phyloP scores from a whole-genome alignment of 371 early-diverging fungal genomes.

The Blakeslea trispora region DNA sequence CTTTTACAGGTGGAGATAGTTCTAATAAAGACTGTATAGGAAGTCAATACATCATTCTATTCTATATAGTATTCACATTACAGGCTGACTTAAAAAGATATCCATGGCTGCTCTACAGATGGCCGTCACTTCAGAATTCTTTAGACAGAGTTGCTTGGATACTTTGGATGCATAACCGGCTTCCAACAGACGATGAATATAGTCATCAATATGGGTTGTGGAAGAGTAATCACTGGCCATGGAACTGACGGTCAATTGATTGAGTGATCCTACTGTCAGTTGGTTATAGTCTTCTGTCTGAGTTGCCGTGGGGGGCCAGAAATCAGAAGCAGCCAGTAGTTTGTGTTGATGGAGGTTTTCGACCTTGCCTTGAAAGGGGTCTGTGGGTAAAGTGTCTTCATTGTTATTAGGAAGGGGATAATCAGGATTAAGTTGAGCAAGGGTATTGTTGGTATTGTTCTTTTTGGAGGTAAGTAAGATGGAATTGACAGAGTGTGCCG shows the following conservation, averaged over 20 bases:
- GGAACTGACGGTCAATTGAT: constrained; percentile 47
- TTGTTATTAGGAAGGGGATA: constrained; percentile 29
- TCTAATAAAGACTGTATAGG: constrained; percentile 84
- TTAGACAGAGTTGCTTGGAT: constrained; percentile 73
- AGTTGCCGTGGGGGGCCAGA: constrained; percentile 33
- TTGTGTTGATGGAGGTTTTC: constrained; percentile 46
- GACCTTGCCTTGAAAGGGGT: constrained; percentile 41
- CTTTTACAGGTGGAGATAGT: constrained; percentile 94
- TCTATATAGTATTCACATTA: constrained; percentile 25
- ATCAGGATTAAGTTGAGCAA: constrained; percentile 46
- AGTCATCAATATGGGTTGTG: constrained; percentile 71
- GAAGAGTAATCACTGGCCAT: constrained; percentile 34
- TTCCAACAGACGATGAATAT: constrained; percentile 78
- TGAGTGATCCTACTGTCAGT: constrained; percentile 45
- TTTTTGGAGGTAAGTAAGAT: constrained; percentile 39
- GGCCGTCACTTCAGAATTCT: constrained; percentile 83
- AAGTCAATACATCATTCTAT: too few relatives aligned
- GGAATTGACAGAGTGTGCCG: constrained; percentile 46
- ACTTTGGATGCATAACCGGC: constrained; percentile 76
- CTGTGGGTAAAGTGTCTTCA: constrained; percentile 31
- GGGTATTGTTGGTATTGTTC: constrained; percentile 8
- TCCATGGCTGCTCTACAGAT: constrained; percentile 90
- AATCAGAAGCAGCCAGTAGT: constrained; percentile 40
- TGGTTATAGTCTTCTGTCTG: constrained; percentile 30
- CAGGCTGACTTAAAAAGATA: constrained; percentile 90